Conservation (phyloP, 116 monocot species). For the Cymodocea nodosa region DNA sequence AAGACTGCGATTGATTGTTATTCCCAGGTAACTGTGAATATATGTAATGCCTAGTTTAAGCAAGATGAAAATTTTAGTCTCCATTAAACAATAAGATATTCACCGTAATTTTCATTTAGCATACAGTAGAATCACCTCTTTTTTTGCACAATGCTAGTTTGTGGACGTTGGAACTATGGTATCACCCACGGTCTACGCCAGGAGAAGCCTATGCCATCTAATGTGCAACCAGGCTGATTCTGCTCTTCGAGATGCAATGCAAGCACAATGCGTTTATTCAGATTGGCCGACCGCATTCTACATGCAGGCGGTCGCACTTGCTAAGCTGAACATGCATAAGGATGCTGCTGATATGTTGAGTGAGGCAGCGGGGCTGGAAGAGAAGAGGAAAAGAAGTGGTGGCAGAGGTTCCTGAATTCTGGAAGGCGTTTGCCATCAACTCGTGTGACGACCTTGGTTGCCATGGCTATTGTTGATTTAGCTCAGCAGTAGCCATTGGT, state of each 20-base stretch:
- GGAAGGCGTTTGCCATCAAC: not conserved
- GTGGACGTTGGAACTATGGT: conserved; percentile 66
- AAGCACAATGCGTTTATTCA: conserved; percentile 63
- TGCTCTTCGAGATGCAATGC: conserved; percentile 87
- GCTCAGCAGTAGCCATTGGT: too few species aligned
- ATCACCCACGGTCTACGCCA: conserved; percentile 72
- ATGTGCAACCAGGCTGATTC: conserved; percentile 64
- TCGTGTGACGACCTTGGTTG: too few species aligned
- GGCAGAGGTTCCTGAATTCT: not conserved
- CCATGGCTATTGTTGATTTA: too few species aligned
- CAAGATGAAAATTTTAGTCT: too few species aligned
- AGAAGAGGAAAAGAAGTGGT: conserved; percentile 19
- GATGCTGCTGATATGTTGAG: conserved; percentile 72
- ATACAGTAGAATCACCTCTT: too few species aligned
- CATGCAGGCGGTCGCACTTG: conserved; percentile 75
- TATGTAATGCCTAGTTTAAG: too few species aligned
- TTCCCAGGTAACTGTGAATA: conserved; percentile 46
- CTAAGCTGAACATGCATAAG: conserved; percentile 69
- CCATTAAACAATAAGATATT: too few species aligned
- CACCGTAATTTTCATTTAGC: too few species aligned
- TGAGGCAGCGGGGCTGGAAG: conserved; percentile 69
- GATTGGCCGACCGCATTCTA: conserved; percentile 92
- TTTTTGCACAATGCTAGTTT: conserved; percentile 28
- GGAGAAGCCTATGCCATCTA: conserved; percentile 68
- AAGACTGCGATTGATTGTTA: conserved; percentile 94